Evolutionary conservation across 148 eudicot genomes (phyloP), one percentile per base, ranked within the genome.

Genomic region (Vaccinium darrowii): DNA sequence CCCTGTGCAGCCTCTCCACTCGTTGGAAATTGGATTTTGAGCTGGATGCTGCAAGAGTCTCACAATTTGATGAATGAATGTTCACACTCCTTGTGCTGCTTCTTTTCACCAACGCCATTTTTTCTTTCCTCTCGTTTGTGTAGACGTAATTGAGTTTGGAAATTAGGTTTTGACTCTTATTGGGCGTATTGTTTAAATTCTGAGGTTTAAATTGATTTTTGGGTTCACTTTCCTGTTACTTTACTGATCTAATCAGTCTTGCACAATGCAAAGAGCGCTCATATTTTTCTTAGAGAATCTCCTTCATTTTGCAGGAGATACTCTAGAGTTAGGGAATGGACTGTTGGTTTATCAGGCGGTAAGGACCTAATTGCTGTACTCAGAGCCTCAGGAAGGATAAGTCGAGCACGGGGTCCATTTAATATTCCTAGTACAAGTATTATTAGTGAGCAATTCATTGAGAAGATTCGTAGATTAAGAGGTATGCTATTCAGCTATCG

Each of bases 301-400:
- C 6, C 60, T 21, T 73, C 60, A 10, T 72, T 21, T 63, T 39
- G 39, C 90, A 95, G 98, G 91, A 89, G 90, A 78, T 94, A 95
- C 84, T 91, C 95, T 84, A 78, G 90, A 71, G 98, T 95, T 8
- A 91, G 88, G 81, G 91, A 90, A 82, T 92, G 98, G 95, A 95
- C 98, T 83, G 89, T 94, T 85, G 95, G 98, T 76, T 89, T 95
- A 86, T 91, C 95, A 74, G 98, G 96, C 23, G 93, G 95, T 43
- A 91, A 89, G 86, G 97, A 93, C 81, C 90, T 83, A 84, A 93
- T 93, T 83, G 98, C 96, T 83, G 87, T 95, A 69, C 92, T 94
- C 71, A 91, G 98, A 93, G 95, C 98, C 86, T 92, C 98, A 80
- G 98, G 98, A 86, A 93, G 93, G 87, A 94, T 95, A 78, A 91